These are phyloP conservation scores for Trichoderma simmonsii DNA, from an alignment of 2,329 filamentous ascomycete genomes.

Conservation along the genomic window DNA sequence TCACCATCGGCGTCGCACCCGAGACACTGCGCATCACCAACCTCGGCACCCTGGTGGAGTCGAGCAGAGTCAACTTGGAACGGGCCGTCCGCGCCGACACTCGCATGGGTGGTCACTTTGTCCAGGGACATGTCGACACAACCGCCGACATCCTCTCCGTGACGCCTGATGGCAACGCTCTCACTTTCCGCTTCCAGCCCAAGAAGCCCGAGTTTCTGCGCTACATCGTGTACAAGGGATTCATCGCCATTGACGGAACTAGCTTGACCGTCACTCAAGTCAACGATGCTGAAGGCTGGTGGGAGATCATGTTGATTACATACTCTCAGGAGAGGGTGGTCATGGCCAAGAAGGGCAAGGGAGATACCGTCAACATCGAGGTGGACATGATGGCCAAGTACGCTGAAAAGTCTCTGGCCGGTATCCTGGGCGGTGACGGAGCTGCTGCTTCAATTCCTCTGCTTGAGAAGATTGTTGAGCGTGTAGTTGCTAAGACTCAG, in stretches of 20 bases:
- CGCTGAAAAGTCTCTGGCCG: conserved; percentile 83
- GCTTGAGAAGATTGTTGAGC: conserved; percentile 69
- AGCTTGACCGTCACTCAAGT: conserved; percentile 90
- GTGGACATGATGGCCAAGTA: conserved; percentile 87
- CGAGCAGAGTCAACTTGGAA: conserved; percentile 83
- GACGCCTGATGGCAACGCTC: conserved; percentile 80
- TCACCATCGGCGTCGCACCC: conserved; percentile 91
- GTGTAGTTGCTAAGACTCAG: conserved; percentile 67
- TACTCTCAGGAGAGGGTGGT: conserved; percentile 95
- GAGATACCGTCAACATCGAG: conserved; percentile 86
- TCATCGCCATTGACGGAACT: conserved; percentile 88
- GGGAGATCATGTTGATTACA: conserved; percentile 95
- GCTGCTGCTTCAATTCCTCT: conserved; percentile 52
- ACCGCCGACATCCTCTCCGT: conserved; percentile 71
- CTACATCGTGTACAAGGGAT: conserved; percentile 96
- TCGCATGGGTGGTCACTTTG: conserved; percentile 97
- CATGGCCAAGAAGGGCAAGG: conserved; percentile 71
- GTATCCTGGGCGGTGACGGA: conserved; percentile 56
- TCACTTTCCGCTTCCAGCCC: conserved; percentile 81
- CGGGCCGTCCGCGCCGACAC: conserved; percentile 86
- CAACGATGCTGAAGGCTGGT: conserved; percentile 74
- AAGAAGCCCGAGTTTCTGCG: conserved; percentile 65
- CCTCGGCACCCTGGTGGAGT: conserved; percentile 68
- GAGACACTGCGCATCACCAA: conserved; percentile 96
- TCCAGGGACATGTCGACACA: conserved; percentile 96